These are phyloP conservation scores for Pichia scutulata DNA, from an alignment of 805 yeast genomes.

Conservation along the genomic window DNA sequence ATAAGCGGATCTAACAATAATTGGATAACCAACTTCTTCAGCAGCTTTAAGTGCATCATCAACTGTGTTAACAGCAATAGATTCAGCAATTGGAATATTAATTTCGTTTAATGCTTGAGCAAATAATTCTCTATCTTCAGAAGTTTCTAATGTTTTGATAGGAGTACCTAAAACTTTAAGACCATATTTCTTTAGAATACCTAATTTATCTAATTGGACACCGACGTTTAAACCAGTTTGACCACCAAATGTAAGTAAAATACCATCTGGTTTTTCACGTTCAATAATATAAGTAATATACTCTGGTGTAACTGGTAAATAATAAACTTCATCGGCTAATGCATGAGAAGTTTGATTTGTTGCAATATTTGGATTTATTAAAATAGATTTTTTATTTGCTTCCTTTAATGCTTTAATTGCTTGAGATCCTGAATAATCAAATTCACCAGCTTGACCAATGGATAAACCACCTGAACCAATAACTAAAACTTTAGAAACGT, in stretches of 20 bases:
- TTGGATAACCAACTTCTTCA: constrained; percentile 81
- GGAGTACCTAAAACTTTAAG: constrained; percentile 98
- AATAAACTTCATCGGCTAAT: constrained; percentile 91
- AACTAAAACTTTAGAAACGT: constrained; percentile 78
- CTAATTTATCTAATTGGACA: constrained; percentile 90
- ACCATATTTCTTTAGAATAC: constrained; percentile 81
- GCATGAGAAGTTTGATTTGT: constrained; percentile 95
- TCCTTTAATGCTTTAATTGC: constrained; percentile 94
- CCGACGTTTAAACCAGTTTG: constrained; percentile 97
- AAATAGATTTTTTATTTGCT: constrained; percentile 75
- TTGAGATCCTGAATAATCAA: constrained; percentile 95
- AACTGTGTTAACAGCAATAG: constrained; percentile 88
- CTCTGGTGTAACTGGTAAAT: constrained; percentile 94
- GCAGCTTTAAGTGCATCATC: constrained; percentile 95
- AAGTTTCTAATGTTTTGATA: constrained; percentile 87
- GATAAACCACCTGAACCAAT: constrained; percentile 97
- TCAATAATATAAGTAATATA: constrained; percentile 92
- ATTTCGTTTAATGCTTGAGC: constrained; percentile 94
- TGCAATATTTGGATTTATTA: constrained; percentile 93
- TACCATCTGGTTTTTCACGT: constrained; percentile 95
- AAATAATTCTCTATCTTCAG: constrained; percentile 96
- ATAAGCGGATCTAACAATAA: constrained; percentile 94
- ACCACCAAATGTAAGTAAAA: constrained; percentile 94
- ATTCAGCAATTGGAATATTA: constrained; percentile 92
- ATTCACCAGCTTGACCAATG: constrained; percentile 98